Evolutionary conservation across 2,329 filamentous ascomycete genomes (phyloP).

Genomic region (Epichloe festucae): DNA sequence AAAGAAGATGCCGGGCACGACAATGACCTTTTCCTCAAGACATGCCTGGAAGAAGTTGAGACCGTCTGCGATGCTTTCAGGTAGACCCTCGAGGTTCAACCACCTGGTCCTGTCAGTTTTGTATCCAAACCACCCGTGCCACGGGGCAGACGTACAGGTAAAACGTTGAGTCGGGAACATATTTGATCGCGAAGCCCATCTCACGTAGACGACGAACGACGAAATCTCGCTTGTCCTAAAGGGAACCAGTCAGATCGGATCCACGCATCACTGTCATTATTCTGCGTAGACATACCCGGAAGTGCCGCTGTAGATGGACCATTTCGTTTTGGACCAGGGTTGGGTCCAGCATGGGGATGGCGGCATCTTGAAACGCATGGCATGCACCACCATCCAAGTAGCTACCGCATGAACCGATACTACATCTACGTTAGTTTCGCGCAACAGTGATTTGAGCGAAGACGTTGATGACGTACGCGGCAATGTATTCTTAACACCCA

Average conservation of each 20-base stretch:
- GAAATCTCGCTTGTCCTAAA: slow-evolving; percentile 75
- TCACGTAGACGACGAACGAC: slow-evolving; percentile 65
- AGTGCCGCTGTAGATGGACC: slow-evolving; percentile 78
- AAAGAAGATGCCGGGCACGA: slow-evolving; percentile 96
- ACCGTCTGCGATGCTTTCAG: slow-evolving; percentile 76
- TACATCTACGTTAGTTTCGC: slow-evolving; percentile 12
- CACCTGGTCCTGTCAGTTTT: slow-evolving; percentile 21
- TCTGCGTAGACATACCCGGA: slow-evolving; percentile 38
- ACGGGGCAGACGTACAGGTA: slow-evolving; percentile 52
- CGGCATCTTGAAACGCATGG: slow-evolving; percentile 90
- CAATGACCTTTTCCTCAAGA: slow-evolving; percentile 86
- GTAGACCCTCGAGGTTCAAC: slow-evolving; percentile 53
- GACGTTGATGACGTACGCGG: slow-evolving; percentile 40
- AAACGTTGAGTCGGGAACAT: slow-evolving; percentile 83
- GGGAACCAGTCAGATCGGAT: slow-evolving; percentile 9
- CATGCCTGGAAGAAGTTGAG: slow-evolving; percentile 96
- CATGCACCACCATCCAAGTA: slow-evolving; percentile 93
- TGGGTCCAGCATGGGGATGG: slow-evolving; percentile 86
- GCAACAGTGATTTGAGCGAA: not conserved
- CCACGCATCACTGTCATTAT: not conserved
- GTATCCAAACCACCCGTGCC: not conserved
- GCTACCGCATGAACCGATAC: slow-evolving; percentile 77
- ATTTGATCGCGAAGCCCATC: slow-evolving; percentile 79
- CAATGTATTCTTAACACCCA: slow-evolving; percentile 58
- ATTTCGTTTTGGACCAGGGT: slow-evolving; percentile 70